These are phyloP conservation scores for Botryotinia convoluta DNA, from an alignment of 2,329 filamentous ascomycete genomes.

Conservation along the genomic window DNA sequence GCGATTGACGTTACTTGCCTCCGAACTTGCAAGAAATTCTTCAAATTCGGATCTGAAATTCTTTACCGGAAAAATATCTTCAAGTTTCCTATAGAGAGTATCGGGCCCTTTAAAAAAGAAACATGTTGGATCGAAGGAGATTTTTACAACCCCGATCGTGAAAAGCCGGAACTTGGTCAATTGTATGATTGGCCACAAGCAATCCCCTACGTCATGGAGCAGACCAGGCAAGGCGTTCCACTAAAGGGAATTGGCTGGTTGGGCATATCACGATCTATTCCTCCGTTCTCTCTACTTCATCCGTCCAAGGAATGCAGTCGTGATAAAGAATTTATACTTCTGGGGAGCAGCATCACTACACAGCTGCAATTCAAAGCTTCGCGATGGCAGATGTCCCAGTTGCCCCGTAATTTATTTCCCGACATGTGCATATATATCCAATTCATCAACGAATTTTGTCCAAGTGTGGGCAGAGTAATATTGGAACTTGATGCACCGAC, in stretches of 20 bases:
- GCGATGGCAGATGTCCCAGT: not conserved
- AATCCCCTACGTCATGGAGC: not conserved
- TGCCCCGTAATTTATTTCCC: not conserved
- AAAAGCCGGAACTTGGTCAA: not conserved
- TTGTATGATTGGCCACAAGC: not conserved
- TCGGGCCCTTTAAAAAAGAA: no score
- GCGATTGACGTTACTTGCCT: not conserved
- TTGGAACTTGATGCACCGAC: not conserved
- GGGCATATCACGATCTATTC: conserved; percentile 24
- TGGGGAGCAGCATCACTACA: not conserved
- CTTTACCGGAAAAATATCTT: not conserved
- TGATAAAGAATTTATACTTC: conserved; percentile 11
- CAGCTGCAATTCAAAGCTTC: not conserved
- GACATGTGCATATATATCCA: not conserved
- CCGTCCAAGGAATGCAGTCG: conserved; percentile 16
- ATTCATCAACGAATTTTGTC: not conserved
- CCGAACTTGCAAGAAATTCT: not conserved
- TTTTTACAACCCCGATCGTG: not conserved
- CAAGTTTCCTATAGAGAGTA: not conserved
- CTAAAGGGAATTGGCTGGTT: conserved; percentile 9
- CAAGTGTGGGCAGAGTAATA: not conserved
- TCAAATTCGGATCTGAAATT: not conserved
- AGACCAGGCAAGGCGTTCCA: not conserved
- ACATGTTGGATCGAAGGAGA: not conserved
- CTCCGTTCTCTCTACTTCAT: conserved; percentile 24